Conservation (phyloP, 306 rosid genomes). For the Cyclanthera cordifolia region DNA sequence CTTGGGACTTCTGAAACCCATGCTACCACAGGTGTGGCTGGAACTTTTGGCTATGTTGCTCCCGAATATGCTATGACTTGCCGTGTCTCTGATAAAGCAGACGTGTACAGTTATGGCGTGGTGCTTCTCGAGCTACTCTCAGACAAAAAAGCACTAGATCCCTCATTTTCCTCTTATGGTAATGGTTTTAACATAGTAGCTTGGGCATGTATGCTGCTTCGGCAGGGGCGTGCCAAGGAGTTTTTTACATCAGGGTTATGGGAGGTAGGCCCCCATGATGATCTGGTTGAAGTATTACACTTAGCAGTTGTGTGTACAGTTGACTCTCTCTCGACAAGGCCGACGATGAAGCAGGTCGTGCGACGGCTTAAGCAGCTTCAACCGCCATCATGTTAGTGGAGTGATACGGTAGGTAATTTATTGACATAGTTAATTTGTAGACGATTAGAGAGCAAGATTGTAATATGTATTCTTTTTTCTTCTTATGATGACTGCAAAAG, state of each 20-base stretch:
- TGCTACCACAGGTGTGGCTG: slow-evolving; percentile 96
- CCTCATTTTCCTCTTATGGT: slow-evolving; percentile 72
- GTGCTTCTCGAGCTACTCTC: slow-evolving; percentile 88
- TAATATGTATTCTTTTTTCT: slow-evolving; percentile 31
- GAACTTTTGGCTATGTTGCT: slow-evolving; percentile 91
- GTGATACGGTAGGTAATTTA: slow-evolving; percentile 20
- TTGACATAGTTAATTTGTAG: slow-evolving; percentile 41
- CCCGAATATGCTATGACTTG: slow-evolving; percentile 97
- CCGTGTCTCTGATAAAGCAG: slow-evolving; percentile 91
- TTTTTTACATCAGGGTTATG: slow-evolving; percentile 75
- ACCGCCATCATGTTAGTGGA: slow-evolving; percentile 66
- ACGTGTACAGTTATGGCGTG: slow-evolving; percentile 94
- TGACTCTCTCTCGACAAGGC: slow-evolving; percentile 78
- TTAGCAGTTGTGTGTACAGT: slow-evolving; percentile 84
- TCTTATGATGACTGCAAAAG: slow-evolving; percentile 6
- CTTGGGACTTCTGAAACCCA: slow-evolving; percentile 93
- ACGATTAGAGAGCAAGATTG: slow-evolving; percentile 25
- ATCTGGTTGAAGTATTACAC: slow-evolving; percentile 76
- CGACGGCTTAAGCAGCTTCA: slow-evolving; percentile 86
- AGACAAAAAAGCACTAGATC: slow-evolving; percentile 86
- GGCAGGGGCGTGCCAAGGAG: slow-evolving; percentile 78
- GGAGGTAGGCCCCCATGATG: slow-evolving; percentile 75
- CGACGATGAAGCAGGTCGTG: slow-evolving; percentile 83
- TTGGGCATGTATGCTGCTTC: slow-evolving; percentile 75
- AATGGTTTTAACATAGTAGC: slow-evolving; percentile 91